Conservation (phyloP, 2,329 filamentous ascomycete species). For the Hortaea werneckii region DNA sequence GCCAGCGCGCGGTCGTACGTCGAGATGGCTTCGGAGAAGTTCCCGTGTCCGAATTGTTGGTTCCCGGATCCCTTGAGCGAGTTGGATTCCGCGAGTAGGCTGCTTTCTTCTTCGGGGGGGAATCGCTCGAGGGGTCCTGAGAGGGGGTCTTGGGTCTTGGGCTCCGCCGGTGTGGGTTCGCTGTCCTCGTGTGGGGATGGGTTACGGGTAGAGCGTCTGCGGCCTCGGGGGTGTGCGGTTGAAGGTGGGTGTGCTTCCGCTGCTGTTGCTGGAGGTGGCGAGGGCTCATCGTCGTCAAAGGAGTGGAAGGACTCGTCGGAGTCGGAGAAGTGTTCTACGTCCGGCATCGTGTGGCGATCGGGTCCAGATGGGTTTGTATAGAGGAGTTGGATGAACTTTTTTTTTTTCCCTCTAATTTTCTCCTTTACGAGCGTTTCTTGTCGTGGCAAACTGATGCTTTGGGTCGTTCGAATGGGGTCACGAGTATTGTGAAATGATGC, state of each 20-base stretch:
- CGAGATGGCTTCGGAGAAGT: constrained; percentile 67
- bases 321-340: constrained; percentile 14
- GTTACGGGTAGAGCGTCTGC: too few relatives aligned
- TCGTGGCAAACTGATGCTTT: too few relatives aligned
- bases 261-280: constrained; percentile 6
- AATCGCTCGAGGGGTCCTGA: constrained; percentile 21
- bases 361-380: background rate
- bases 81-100: constrained; percentile 61
- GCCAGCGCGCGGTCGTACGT: constrained; percentile 73
- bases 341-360: constrained; percentile 6
- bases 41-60: constrained; percentile 59
- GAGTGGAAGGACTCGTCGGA: constrained; percentile 25
- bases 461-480: too few relatives aligned
- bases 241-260: background rate
- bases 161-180: background rate
- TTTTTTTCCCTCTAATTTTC: background rate
- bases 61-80: constrained; percentile 68
- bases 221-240: too few relatives aligned
- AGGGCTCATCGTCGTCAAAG: constrained; percentile 16
- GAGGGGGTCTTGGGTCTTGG: background rate
- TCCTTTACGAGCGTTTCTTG: too few relatives aligned
- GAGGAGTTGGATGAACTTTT: too few relatives aligned
- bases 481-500: too few relatives aligned
- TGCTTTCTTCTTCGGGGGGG: constrained; percentile 36
- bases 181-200: background rate